These are phyloP conservation scores for Emydomyces testavorans DNA, from an alignment of 2,329 filamentous ascomycete species.

Conservation along the genomic window DNA sequence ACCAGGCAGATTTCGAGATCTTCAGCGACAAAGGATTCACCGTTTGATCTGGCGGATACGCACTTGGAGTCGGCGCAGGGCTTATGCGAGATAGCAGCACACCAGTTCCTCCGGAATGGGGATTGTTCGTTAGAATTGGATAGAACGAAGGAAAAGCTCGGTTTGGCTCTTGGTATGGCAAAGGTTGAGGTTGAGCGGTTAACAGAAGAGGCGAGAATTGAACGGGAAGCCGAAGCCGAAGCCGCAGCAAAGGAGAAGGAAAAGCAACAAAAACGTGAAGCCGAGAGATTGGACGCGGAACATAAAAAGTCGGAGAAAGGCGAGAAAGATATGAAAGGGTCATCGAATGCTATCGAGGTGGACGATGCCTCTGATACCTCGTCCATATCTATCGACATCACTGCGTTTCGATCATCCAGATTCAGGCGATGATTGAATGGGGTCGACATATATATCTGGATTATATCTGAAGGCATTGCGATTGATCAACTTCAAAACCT, in stretches of 20 bases:
- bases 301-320: constrained; percentile 2
- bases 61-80: constrained; percentile 67
- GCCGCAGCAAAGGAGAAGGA: constrained; percentile 9
- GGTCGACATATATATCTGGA: neutral
- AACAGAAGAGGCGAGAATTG: constrained; percentile 38
- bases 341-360: constrained; percentile 25
- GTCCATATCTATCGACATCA: constrained; percentile 28
- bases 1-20: constrained; percentile 6
- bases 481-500: no score
- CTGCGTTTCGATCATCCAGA: constrained; percentile 26
- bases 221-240: constrained; percentile 15
- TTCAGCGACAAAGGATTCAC: constrained; percentile 22
- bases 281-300: neutral
- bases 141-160: constrained; percentile 55
- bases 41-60: constrained; percentile 65
- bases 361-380: constrained; percentile 28
- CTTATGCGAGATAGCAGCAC: constrained; percentile 74
- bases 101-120: constrained; percentile 78
- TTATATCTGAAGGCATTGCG: neutral
- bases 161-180: constrained; percentile 51
- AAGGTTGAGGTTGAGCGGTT: constrained; percentile 49
- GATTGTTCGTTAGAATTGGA: constrained; percentile 68
- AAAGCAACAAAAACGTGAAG: constrained; percentile 11
- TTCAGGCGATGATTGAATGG: constrained; percentile 14
- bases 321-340: constrained; percentile 16